These are phyloP conservation scores for Myriosclerotinia curreyana DNA, from an alignment of 2,329 filamentous ascomycete genomes.

Conservation along the genomic window DNA sequence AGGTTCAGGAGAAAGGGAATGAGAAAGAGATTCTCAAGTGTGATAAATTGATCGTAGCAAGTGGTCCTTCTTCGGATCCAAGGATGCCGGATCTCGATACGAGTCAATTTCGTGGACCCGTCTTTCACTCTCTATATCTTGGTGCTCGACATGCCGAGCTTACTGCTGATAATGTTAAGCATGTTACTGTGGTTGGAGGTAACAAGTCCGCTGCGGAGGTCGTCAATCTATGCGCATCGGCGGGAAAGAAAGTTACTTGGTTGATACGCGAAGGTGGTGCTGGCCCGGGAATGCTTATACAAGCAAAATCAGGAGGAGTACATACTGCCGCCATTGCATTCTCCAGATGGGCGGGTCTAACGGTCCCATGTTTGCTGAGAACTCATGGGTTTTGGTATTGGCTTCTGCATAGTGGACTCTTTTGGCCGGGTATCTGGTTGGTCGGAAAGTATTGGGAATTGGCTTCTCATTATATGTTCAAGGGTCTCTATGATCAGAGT, in stretches of 20 bases:
- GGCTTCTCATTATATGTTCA: slow-evolving; percentile 18
- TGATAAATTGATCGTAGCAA: slow-evolving; percentile 26
- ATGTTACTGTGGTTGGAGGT: slow-evolving; percentile 27
- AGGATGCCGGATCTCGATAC: slow-evolving; percentile 23
- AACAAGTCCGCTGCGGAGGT: slow-evolving; percentile 28
- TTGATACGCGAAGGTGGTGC: slow-evolving; percentile 26
- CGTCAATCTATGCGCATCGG: slow-evolving; percentile 20
- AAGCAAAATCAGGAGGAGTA: slow-evolving; percentile 14
- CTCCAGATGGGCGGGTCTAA: slow-evolving; percentile 14
- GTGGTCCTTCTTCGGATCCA: slow-evolving; percentile 23
- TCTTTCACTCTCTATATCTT: slow-evolving; percentile 26
- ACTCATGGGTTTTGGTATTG: slow-evolving; percentile 25
- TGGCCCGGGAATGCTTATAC: slow-evolving; percentile 23
- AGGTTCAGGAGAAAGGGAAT: slow-evolving; percentile 9
- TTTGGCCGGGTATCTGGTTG: slow-evolving; percentile 20
- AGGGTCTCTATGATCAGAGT: slow-evolving; percentile 17
- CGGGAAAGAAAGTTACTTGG: slow-evolving; percentile 29
- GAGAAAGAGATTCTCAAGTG: slow-evolving; percentile 4
- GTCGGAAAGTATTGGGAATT: slow-evolving; percentile 21
- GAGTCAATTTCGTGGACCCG: slow-evolving; percentile 17
- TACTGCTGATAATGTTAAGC: slow-evolving; percentile 20
- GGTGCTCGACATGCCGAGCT: slow-evolving; percentile 18
- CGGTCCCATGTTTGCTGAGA: slow-evolving; percentile 16
- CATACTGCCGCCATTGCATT: slow-evolving; percentile 22
- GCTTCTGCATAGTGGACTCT: slow-evolving; percentile 24